Evolutionary conservation across 371 early-diverging fungal species (phyloP), one percentile per base, ranked within the genome.

Genomic region (Mortierella sp.): DNA sequence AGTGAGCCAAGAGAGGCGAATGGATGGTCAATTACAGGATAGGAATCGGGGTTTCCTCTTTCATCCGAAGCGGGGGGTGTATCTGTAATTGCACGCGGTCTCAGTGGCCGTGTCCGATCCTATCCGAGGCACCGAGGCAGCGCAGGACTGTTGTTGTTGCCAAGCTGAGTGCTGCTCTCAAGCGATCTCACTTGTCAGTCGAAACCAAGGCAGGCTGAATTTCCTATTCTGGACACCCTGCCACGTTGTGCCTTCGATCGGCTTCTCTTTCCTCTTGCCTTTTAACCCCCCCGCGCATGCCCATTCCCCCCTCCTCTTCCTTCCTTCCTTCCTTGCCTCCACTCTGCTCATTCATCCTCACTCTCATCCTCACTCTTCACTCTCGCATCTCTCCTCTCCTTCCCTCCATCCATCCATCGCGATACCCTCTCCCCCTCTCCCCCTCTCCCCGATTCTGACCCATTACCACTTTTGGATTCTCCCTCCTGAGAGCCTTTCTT

Each of bases 261-360:
- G 54, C 54, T 54, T 54, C 54, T 37, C 37, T 57, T 14, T 3
- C 28, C 14, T 13, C n/a, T 39, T 25, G 25, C 21, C 24, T 25
- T 25, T 52, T 25, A n/a, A 21, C 27, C 13, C 49, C 34, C 34
- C 22, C 16, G 27, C 2, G 31, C 27, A 16, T 60, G 22, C 21
- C 43, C 24, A 16, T 51, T 43, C 22, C 17, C 25, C 44, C 44
- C 50, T 24, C 43, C 21, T 29, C 14, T 34, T 40, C 44, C 9
- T 7, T 28, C 16, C 47, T 17, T 24, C 37, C 21, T 46, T 8
- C 47, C 47, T 46, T 24, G 9, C 47, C 22, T 22, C 5, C 44
- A 5, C 9, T 24, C 19, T 22, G 7, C 47, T 46, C 24, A 4
- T 6, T 46, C 21, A 6, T 55, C 46, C 40, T 44, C 16, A 19